Evolutionary conservation across 371 early-diverging fungal species (phyloP).

Genomic region (Batkoa obscura): DNA sequence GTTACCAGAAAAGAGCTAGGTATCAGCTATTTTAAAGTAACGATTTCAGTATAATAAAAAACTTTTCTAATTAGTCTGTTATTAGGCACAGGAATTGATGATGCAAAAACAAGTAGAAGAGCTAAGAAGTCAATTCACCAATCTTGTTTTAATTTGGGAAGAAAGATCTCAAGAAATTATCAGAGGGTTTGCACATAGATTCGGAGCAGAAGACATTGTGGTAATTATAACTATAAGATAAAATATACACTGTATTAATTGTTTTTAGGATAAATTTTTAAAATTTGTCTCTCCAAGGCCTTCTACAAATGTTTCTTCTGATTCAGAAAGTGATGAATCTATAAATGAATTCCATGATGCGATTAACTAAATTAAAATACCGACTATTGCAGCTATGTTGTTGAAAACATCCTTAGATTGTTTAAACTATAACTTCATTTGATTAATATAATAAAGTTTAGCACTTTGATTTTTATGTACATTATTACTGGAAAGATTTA

Average conservation of each 20-base stretch:
- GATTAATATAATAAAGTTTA: too few relatives aligned
- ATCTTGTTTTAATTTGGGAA: conserved; percentile 48
- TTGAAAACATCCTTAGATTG: too few relatives aligned
- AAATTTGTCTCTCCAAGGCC: neutral
- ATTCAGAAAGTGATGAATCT: neutral
- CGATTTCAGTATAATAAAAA: neutral
- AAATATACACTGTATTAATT: neutral
- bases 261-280: neutral
- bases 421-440: too few relatives aligned
- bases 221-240: conserved; percentile 5
- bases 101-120: conserved; percentile 46
- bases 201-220: conserved; percentile 44
- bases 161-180: conserved; percentile 47
- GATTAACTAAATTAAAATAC: too few relatives aligned
- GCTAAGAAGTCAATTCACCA: conserved; percentile 37
- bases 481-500: too few relatives aligned
- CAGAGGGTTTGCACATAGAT: conserved; percentile 42
- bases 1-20: conserved; percentile 79
- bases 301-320: neutral
- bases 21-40: conserved; percentile 62
- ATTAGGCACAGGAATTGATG: conserved; percentile 51
- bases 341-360: too few relatives aligned
- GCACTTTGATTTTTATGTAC: too few relatives aligned
- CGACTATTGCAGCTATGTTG: too few relatives aligned
- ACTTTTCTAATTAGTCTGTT: neutral